Evolutionary conservation across 2,329 filamentous ascomycete species (phyloP).

Genomic region (Trichoderma sp.): DNA sequence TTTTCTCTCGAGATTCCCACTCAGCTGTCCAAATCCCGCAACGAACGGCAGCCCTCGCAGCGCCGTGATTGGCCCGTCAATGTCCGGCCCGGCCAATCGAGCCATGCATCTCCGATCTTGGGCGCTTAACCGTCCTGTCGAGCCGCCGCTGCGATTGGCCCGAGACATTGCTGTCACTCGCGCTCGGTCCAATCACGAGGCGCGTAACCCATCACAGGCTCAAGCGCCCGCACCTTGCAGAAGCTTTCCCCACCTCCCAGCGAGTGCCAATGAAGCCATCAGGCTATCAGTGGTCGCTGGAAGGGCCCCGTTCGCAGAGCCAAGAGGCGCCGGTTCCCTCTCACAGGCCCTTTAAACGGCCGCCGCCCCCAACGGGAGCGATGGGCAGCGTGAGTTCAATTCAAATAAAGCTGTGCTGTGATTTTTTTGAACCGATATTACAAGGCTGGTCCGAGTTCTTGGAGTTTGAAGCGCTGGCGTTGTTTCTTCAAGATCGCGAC

Average conservation of each 20-base stretch:
- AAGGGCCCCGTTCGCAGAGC: not conserved
- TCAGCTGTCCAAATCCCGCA: not conserved
- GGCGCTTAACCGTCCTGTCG: constrained; percentile 35
- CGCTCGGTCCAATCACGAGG: constrained; percentile 11
- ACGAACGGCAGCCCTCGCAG: not conserved
- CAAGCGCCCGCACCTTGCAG: constrained; percentile 19
- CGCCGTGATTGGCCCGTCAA: constrained; percentile 31
- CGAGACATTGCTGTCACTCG: not conserved
- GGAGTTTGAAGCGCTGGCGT: not conserved
- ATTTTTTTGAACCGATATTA: not conserved
- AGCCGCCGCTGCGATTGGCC: constrained; percentile 32
- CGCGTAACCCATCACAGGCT: not conserved
- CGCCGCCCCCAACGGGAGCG: not conserved
- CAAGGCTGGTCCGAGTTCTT: not conserved
- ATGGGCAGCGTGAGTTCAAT: not conserved
- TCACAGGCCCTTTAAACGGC: not conserved
- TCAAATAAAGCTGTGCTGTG: not conserved
- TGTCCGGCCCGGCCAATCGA: constrained; percentile 32
- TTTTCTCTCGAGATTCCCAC: not conserved
- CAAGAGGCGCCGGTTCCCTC: constrained; percentile 8
- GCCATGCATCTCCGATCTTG: constrained; percentile 28
- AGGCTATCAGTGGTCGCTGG: not conserved
- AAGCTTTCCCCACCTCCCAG: constrained; percentile 11
- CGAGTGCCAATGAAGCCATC: not conserved
- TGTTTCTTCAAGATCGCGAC: not conserved